These are phyloP conservation scores for Picochlorum sp. DNA, from an alignment of 139 green algal species.

Conservation along the genomic window DNA sequence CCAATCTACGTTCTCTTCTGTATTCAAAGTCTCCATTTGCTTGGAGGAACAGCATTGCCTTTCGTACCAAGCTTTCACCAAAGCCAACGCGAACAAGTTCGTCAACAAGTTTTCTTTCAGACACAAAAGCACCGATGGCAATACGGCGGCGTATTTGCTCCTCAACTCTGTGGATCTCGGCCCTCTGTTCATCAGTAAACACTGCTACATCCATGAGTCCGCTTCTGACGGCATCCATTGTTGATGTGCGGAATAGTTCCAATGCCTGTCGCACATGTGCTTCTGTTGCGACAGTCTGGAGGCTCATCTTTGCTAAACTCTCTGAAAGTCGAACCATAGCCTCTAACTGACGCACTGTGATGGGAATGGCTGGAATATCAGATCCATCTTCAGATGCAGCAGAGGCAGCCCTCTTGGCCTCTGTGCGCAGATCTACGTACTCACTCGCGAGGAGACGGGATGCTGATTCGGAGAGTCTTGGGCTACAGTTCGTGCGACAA, in stretches of 20 bases:
- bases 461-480: conserved; percentile 64
- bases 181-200: conserved; percentile 63
- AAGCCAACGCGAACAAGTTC: conserved; percentile 45
- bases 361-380: conserved; percentile 70
- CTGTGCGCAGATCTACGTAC: conserved; percentile 82
- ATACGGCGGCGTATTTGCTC: conserved; percentile 67
- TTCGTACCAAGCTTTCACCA: conserved; percentile 36
- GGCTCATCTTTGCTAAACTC: conserved; percentile 84
- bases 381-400: conserved; percentile 26
- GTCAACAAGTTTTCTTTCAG: conserved; percentile 49
- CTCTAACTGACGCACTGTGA: conserved; percentile 96
- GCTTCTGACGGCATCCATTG: conserved; percentile 65
- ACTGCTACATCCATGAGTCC: conserved; percentile 54
- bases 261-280: conserved; percentile 74
- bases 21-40: conserved; percentile 40
- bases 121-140: conserved; percentile 54
- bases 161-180: conserved; percentile 58
- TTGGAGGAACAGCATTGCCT: conserved; percentile 39
- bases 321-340: conserved; percentile 90
- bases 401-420: conserved; percentile 41
- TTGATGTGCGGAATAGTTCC: conserved; percentile 73
- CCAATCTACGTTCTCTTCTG: conserved; percentile 34
- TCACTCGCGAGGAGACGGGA: conserved; percentile 56
- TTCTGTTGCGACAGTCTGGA: conserved; percentile 56
- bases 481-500: conserved; percentile 58